Evolutionary conservation across 495 filamentous ascomycete species (phyloP).

Genomic region (Clohesyomyces aquaticus): DNA sequence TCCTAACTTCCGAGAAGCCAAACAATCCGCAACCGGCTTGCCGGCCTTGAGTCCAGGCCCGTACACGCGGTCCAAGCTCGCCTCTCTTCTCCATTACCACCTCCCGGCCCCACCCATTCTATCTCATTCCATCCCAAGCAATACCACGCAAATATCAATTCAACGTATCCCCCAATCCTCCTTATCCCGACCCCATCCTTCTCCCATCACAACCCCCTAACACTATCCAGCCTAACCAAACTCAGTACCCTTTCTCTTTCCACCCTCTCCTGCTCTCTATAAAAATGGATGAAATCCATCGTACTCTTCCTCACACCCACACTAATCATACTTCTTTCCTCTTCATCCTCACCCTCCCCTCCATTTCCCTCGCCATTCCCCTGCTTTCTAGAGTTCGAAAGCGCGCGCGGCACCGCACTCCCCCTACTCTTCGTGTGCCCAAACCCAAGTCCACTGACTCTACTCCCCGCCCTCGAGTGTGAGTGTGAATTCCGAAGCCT

Average conservation of each 20-base stretch:
- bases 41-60: too few species aligned
- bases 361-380: constrained; percentile 2
- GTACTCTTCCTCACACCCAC: constrained; percentile 35
- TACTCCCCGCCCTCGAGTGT: constrained; percentile 9
- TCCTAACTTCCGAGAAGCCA: too few species aligned
- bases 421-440: not conserved
- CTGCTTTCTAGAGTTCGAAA: not conserved
- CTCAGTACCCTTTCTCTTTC: constrained; percentile 36
- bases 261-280: constrained; percentile 25
- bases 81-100: not conserved
- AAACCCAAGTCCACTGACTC: constrained; percentile 5
- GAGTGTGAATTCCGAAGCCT: constrained; percentile 9
- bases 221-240: constrained; percentile 15
- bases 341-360: constrained; percentile 1
- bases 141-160: not conserved
- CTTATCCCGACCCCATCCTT: not conserved
- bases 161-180: not conserved
- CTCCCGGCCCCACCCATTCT: not conserved
- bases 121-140: not conserved
- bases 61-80: too few species aligned
- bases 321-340: constrained; percentile 23
- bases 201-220: not conserved
- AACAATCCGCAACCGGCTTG: too few species aligned
- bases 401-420: not conserved
- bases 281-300: constrained; percentile 28